Conservation (phyloP, 2,329 filamentous ascomycete species). For the Trichoderma sp. region DNA sequence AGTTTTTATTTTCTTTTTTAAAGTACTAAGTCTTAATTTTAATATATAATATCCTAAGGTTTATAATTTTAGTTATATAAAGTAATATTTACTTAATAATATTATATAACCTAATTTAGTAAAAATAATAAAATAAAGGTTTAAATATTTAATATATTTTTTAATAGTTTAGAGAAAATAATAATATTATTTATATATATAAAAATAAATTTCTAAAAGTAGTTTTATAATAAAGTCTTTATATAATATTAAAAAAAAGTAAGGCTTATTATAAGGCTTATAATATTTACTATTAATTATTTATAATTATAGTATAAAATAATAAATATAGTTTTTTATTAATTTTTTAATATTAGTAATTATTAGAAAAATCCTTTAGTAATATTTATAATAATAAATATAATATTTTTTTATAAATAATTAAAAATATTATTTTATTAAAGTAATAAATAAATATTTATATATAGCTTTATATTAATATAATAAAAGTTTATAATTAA, state of each 20-base stretch:
- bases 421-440: not conserved
- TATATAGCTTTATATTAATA: not conserved
- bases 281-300: not conserved
- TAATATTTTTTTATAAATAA: not conserved
- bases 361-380: not conserved
- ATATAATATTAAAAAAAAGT: not conserved
- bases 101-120: not conserved
- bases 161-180: not conserved
- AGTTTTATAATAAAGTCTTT: not conserved
- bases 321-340: not conserved
- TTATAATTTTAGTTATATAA: too few relatives aligned
- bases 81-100: not conserved
- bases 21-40: not conserved
- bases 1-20: not conserved
- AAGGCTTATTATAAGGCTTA: not conserved
- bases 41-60: not conserved
- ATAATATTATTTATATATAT: not conserved
- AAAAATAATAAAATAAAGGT: not conserved
- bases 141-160: not conserved
- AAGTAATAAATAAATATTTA: not conserved
- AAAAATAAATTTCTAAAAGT: not conserved
- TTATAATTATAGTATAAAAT: not conserved
- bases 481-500: not conserved
- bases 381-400: not conserved
- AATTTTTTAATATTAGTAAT: not conserved